Evolutionary conservation across 148 eudicot genomes (phyloP), one percentile per base, ranked within the genome.

Genomic region (Chenopodium suecicum): DNA sequence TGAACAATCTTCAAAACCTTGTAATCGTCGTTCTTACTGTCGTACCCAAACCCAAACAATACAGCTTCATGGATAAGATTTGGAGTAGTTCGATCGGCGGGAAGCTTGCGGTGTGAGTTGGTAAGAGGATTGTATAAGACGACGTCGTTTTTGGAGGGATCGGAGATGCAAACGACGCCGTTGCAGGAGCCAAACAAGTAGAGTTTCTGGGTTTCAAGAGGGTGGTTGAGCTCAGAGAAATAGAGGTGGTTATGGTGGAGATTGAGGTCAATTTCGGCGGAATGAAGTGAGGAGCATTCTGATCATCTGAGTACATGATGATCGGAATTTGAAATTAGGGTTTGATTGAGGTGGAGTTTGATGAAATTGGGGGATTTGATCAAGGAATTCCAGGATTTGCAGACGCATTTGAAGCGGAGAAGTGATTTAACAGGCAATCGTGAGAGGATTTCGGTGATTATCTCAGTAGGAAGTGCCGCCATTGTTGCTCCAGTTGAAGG

Each of bases 151-250:
- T 77, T 37, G 29, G 27, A 12, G 20, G 14, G 6, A 0, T 64
- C 52, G 52, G 71, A 20, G 22, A 77, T 64, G 68, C 67, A 34
- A 41, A 64, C 14, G 79, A 77, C n/a, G 70, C 79, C 79, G 48
- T 77, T 37, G 71, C 71, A 77, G 0, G 71, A 34, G 4, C 52
- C 79, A 14, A 77, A 2, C 22, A 77, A 7, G 23, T 63, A 2
- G 70, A 62, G 13, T 44, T 65, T 14, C 0, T 13, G 68, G 69
- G n/a, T n/a, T n/a, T 65, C 9, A 60, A 63, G 70, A 65, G 80
- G 80, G n/a, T 64, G 72, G 50, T 37, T 41, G 27, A 72, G 75
- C 58, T 46, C 23, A 31, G 76, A 70, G 48, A 70, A 34, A 56
- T 11, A 17, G 62, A 56, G 62, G 62, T 56, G 62, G 62, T 56